Evolutionary conservation across 495 filamentous ascomycete species (phyloP).

Genomic region (Cladorrhinum samala): DNA sequence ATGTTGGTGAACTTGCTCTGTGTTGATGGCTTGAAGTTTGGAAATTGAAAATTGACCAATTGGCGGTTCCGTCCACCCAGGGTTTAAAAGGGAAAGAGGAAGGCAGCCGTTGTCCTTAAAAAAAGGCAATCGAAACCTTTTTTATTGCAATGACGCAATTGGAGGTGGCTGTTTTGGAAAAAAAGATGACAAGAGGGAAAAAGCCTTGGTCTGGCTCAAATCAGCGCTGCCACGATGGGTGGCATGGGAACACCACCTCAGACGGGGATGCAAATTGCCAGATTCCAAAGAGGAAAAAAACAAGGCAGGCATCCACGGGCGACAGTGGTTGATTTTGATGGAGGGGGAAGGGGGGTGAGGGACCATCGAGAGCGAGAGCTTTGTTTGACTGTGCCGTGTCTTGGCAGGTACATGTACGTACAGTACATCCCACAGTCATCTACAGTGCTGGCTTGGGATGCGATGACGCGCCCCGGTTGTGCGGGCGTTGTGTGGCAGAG

Average conservation of each 20-base stretch:
- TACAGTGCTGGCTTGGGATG: not conserved
- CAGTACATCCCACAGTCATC: no score
- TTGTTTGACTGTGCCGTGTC: not conserved
- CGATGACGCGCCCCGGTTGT: not conserved
- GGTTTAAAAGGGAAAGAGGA: not conserved
- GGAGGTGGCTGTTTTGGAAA: not conserved
- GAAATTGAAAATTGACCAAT: not conserved
- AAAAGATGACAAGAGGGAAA: not conserved
- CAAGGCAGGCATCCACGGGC: not conserved
- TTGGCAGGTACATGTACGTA: not conserved
- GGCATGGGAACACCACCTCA: no score
- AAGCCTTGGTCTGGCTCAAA: no score
- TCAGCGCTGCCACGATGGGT: no score
- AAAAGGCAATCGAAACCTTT: not conserved
- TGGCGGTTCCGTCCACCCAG: not conserved
- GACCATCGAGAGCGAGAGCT: not conserved
- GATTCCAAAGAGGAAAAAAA: no score
- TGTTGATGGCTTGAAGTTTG: not conserved
- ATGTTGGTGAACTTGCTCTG: not conserved
- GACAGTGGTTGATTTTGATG: no score
- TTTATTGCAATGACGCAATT: not conserved
- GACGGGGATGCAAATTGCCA: no score
- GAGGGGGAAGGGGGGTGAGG: no score
- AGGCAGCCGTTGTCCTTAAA: not conserved
- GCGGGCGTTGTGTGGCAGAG: not conserved